Evolutionary conservation across 1,284 basidiomycete species (phyloP).

Genomic region (Sphagnurus paluster): DNA sequence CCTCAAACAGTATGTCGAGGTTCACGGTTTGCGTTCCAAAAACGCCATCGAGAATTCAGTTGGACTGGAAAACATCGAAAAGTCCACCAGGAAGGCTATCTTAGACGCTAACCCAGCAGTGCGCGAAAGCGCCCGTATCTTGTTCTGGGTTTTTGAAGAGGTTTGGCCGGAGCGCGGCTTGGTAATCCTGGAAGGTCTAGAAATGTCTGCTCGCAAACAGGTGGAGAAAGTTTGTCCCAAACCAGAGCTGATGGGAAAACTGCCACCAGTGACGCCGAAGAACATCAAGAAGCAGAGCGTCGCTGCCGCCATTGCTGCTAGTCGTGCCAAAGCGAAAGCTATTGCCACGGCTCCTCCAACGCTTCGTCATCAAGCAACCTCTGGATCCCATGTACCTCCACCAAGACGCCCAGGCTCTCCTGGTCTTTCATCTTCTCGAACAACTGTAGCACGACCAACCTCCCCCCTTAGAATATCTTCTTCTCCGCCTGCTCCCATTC

Average conservation of each 20-base stretch:
- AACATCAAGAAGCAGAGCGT: conserved; percentile 71
- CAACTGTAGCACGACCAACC: conserved; percentile 37
- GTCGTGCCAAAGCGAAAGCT: conserved; percentile 79
- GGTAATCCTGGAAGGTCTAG: conserved; percentile 68
- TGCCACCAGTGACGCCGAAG: conserved; percentile 50
- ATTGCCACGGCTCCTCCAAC: conserved; percentile 77
- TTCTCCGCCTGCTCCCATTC: conserved; percentile 33
- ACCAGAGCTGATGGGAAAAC: conserved; percentile 39
- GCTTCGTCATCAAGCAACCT: conserved; percentile 76
- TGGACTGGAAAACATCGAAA: conserved; percentile 71
- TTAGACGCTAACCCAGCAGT: conserved; percentile 82
- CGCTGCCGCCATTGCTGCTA: conserved; percentile 81
- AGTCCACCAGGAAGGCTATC: conserved; percentile 70
- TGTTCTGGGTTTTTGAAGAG: conserved; percentile 82
- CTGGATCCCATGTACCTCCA: conserved; percentile 52
- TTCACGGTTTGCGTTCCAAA: conserved; percentile 66
- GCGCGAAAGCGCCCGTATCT: conserved; percentile 68
- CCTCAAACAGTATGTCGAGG: conserved; percentile 71
- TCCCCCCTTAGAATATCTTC: conserved; percentile 42
- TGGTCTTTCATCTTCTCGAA: conserved; percentile 33
- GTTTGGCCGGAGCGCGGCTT: conserved; percentile 75
- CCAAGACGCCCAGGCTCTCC: conserved; percentile 47
- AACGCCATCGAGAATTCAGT: conserved; percentile 65
- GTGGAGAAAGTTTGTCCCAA: conserved; percentile 83
- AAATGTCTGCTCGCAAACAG: conserved; percentile 74